Conservation (phyloP, 331 rosid species). For the Dryas integrifolia region DNA sequence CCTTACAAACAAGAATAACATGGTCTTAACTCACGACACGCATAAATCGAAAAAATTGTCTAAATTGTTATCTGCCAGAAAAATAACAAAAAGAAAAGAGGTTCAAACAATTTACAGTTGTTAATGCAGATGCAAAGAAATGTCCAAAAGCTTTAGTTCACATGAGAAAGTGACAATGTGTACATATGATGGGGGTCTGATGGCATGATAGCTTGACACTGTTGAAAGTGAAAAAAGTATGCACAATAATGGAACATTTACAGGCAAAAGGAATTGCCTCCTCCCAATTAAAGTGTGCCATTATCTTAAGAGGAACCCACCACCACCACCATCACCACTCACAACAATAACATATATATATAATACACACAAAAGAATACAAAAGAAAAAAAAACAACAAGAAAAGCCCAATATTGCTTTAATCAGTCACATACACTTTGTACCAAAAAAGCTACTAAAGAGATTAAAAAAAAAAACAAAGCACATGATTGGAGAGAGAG, state of each 20-base stretch:
- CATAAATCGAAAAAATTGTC: no score
- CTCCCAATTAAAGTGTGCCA: not conserved
- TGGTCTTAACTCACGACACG: no score
- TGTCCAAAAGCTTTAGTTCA: not conserved
- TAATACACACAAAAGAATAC: not conserved
- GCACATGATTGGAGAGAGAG: not conserved
- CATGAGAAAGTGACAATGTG: no score
- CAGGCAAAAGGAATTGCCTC: conserved; percentile 9
- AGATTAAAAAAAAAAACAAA: not conserved
- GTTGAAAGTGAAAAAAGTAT: not conserved
- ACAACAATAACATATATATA: not conserved
- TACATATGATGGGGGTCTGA: conserved; percentile 5
- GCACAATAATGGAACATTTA: conserved; percentile 21
- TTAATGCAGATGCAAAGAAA: not conserved
- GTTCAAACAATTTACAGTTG: not conserved
- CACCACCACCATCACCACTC: not conserved
- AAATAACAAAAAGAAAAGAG: no score
- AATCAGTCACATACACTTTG: not conserved
- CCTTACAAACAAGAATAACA: no score
- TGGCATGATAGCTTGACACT: not conserved
- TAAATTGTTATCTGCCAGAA: no score
- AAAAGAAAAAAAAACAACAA: conserved; percentile 1
- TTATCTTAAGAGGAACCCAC: conserved; percentile 5
- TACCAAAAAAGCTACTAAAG: not conserved
- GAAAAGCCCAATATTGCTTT: conserved; percentile 2